These are phyloP conservation scores for Mycosarcoma mackinlayi DNA, from an alignment of 1,284 basidiomycete genomes.

Conservation along the genomic window DNA sequence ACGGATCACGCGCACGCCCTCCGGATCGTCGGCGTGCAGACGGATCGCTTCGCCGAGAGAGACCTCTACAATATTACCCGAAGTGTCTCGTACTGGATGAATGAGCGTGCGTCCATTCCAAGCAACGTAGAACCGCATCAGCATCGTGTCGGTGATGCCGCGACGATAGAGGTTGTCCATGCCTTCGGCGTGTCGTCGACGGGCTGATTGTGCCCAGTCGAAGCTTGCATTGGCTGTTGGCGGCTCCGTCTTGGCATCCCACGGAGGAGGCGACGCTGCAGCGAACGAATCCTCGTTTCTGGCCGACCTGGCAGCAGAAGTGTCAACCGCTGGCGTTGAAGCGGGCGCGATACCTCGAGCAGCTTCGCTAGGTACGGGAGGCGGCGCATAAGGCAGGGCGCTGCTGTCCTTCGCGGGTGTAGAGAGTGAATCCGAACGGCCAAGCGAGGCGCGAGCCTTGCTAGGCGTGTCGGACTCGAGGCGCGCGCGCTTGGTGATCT, in stretches of 20 bases:
- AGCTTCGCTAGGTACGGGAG: conserved; percentile 43
- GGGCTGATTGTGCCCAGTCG: conserved; percentile 30
- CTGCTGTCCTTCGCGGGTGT: conserved; percentile 32
- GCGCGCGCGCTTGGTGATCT: conserved; percentile 36
- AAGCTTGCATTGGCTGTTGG: conserved; percentile 10
- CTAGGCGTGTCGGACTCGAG: conserved; percentile 38
- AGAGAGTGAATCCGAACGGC: conserved; percentile 29
- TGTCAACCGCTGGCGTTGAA: conserved; percentile 13
- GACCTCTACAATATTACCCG: conserved; percentile 45
- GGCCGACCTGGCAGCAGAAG: conserved; percentile 10
- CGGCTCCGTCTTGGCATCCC: conserved; percentile 13
- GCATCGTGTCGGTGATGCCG: conserved; percentile 65
- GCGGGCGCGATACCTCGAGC: conserved; percentile 23
- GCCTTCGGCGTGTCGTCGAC: conserved; percentile 57
- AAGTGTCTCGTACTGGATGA: conserved; percentile 48
- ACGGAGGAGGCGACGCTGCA: conserved; percentile 19
- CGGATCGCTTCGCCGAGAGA: conserved; percentile 51
- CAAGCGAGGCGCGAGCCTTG: conserved; percentile 31
- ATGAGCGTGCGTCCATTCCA: conserved; percentile 66
- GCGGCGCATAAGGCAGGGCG: conserved; percentile 21
- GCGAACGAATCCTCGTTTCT: conserved; percentile 23
- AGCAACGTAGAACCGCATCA: conserved; percentile 60
- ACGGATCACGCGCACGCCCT: conserved; percentile 56
- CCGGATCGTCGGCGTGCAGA: conserved; percentile 56
- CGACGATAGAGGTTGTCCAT: conserved; percentile 63